phyloP scores from a whole-genome alignment of 176 grass and related monocot genomes.

The Avena sativa region DNA sequence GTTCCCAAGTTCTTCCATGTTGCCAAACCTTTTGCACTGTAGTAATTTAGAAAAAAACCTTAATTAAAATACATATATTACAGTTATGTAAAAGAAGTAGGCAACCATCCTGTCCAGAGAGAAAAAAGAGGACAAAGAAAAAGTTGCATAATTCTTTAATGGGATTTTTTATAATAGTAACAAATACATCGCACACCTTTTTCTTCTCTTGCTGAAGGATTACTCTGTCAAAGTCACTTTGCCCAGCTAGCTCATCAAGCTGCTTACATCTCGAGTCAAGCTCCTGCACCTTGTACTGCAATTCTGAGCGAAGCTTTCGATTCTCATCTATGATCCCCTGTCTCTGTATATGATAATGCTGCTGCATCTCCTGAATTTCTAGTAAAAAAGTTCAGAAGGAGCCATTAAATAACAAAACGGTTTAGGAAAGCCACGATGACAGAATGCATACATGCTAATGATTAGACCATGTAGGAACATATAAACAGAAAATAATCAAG shows the following conservation, averaged over 20 bases:
- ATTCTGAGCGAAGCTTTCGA: too few relatives aligned
- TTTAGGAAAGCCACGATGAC: too few relatives aligned
- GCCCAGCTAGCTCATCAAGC: constrained; percentile 47
- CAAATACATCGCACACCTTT: constrained; percentile 41
- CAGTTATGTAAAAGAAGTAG: neutral
- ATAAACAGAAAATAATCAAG: neutral
- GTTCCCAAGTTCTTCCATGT: too few relatives aligned
- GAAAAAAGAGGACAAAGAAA: neutral
- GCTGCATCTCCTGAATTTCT: constrained; percentile 81
- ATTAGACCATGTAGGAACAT: constrained; percentile 1
- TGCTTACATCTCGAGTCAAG: too few relatives aligned
- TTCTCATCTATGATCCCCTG: too few relatives aligned
- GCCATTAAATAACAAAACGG: too few relatives aligned
- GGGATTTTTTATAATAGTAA: neutral
- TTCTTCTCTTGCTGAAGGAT: constrained; percentile 49
- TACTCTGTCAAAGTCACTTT: constrained; percentile 45
- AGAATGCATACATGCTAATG: neutral
- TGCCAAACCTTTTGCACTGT: too few relatives aligned
- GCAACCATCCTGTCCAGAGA: neutral
- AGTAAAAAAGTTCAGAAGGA: neutral
- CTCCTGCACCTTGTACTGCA: too few relatives aligned
- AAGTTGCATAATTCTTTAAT: too few relatives aligned
- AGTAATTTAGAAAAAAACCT: too few relatives aligned
- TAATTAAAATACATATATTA: too few relatives aligned
- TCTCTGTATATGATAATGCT: too few relatives aligned